These are phyloP conservation scores for Clonostachys chloroleuca DNA, from an alignment of 2,329 filamentous ascomycete species.

Conservation along the genomic window DNA sequence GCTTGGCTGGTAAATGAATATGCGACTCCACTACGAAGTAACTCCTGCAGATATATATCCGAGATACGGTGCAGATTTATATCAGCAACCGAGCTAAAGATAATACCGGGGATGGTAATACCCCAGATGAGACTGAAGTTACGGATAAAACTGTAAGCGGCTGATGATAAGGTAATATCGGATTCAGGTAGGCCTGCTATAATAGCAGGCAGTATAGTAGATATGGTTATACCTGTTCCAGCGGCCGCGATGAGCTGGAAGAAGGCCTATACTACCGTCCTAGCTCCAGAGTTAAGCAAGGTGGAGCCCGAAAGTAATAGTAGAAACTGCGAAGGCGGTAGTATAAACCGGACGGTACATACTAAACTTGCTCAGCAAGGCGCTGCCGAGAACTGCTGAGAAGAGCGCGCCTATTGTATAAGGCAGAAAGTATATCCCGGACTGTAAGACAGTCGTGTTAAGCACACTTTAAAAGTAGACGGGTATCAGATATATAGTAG, in stretches of 20 bases:
- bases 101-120: constrained; percentile 33
- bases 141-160: constrained; percentile 35
- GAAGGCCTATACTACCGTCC: constrained; percentile 26
- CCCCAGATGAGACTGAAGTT: constrained; percentile 38
- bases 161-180: constrained; percentile 26
- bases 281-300: constrained; percentile 23
- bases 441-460: constrained; percentile 17
- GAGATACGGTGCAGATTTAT: background rate
- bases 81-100: constrained; percentile 24
- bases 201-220: constrained; percentile 32
- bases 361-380: constrained; percentile 22
- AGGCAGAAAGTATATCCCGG: constrained; percentile 25
- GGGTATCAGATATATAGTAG: constrained; percentile 33
- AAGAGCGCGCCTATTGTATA: constrained; percentile 18
- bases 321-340: constrained; percentile 26
- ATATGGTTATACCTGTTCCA: constrained; percentile 36
- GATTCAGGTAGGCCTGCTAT: constrained; percentile 26
- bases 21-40: background rate
- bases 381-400: constrained; percentile 13
- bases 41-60: background rate
- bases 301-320: constrained; percentile 30
- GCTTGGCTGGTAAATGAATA: background rate
- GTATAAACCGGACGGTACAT: constrained; percentile 26
- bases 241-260: constrained; percentile 31
- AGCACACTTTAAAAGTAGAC: constrained; percentile 40